Base-by-base conservation (phyloP, 345 rosid species). In the Populus nigra region DNA sequence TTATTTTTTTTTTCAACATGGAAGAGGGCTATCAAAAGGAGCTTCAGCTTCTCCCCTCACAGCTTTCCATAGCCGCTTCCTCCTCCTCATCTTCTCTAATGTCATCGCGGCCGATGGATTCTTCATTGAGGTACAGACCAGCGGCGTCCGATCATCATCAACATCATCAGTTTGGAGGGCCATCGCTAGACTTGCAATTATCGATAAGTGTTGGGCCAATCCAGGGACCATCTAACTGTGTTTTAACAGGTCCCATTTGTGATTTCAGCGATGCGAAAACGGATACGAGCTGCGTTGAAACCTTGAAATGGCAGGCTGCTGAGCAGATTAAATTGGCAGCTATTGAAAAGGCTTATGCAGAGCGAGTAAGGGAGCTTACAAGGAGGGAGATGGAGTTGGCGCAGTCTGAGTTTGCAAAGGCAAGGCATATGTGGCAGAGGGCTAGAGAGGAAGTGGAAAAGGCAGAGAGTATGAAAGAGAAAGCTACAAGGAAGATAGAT, bases 321-420 rank as follows among this genome's bases (percentile, higher is more conserved):
- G 99, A 96, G 90, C 96, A 91, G 73, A 92, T 93, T 62, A 86
- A 94, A 25, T 49, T 93, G 73, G 96, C 97, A 0, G 89, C 98
- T 0, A 87, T 93, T 2, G 99, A 96, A 66, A 96, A 90, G 82
- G 96, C 96, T 18, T 96, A 96, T 47, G 98, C 99, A 0, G 99
- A 96, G 86, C 86, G 97, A 43, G 94, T 96, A 66, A 88, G 96
- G 89, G 99, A 96, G 83, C 88, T 92, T 38, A 92, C 96, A 47
- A 83, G 91, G 81, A 86, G 91, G 84, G 99, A 96, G 87, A 92
- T 93, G 93, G 98, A 92, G 88, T 31, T 93, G 85, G 98, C 99
- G 4, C 97, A 93, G 71, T 88, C 98, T 17, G 99, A 93, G 83
- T 93, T 96, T 22, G 85, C 94, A 0, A 84, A 93, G 61, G 99